These are phyloP conservation scores for Hygrocybe punicea DNA, from an alignment of 768 basidiomycete genomes.

Conservation along the genomic window DNA sequence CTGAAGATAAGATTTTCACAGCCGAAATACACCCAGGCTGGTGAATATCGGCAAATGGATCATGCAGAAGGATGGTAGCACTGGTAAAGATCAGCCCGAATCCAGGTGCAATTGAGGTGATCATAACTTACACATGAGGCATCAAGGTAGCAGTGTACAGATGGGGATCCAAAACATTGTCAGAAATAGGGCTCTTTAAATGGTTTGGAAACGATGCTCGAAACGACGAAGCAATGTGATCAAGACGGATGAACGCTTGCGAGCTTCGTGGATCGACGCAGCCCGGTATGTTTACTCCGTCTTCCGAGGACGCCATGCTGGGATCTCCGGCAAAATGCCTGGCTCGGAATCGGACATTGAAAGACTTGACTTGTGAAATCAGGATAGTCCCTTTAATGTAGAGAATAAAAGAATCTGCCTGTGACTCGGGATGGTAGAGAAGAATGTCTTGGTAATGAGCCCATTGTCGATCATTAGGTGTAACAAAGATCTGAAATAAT, in stretches of 20 bases:
- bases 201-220: slow-evolving; percentile 55
- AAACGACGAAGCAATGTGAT: slow-evolving; percentile 55
- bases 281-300: slow-evolving; percentile 37
- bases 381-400: slow-evolving; percentile 69
- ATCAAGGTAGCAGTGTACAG: slow-evolving; percentile 50
- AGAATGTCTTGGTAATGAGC: slow-evolving; percentile 60
- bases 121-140: slow-evolving; percentile 38
- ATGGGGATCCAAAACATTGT: slow-evolving; percentile 57
- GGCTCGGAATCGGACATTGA: slow-evolving; percentile 63
- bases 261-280: slow-evolving; percentile 58
- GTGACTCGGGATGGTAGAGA: slow-evolving; percentile 55
- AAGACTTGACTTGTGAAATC: slow-evolving; percentile 59
- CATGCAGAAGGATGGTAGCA: slow-evolving; percentile 67
- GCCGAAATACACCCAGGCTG: slow-evolving; percentile 63
- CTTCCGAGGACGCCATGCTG: slow-evolving; percentile 41
- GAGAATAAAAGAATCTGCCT: slow-evolving; percentile 67
- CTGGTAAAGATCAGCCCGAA: slow-evolving; percentile 35
- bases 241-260: slow-evolving; percentile 60
- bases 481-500: slow-evolving; percentile 42
- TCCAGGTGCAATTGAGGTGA: background rate
- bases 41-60: slow-evolving; percentile 66
- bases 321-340: slow-evolving; percentile 59
- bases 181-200: slow-evolving; percentile 52
- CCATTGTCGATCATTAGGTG: slow-evolving; percentile 59
- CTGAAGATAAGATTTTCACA: slow-evolving; percentile 62